Base-by-base conservation (phyloP, 345 rosid species). In the Citrus trifoliata region DNA sequence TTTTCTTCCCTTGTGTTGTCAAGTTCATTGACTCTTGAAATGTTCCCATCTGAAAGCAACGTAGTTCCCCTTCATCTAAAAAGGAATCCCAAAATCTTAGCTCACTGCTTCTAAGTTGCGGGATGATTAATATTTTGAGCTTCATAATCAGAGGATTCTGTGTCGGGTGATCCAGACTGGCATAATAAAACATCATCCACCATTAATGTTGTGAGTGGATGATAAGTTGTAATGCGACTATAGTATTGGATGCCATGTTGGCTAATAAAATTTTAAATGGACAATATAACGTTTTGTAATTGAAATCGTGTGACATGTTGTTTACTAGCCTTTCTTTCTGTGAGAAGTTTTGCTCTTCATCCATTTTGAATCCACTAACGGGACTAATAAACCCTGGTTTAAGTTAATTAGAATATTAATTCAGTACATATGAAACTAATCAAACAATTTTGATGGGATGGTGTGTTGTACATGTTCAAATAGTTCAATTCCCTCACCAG, bases 1-100 rank as follows among this genome's bases (percentile, higher is more conserved):
- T 60, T 64, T 51, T 60, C 53, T 3, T 30, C 28, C 37, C 21
- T 75, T 61, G 86, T 74, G 64, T 80, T 79, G 77, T 83, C 85
- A 71, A 53, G 38, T 65, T 71, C 76, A 70, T 82, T 73, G 84
- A 81, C 85, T 71, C 62, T 28, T 28, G 18, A 74, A 51, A 53
- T 61, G 76, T 74, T 78, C 81, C 73, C n/a, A 56, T 62, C 64
- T 55, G 60, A 70, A 80, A 58, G 10, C 10, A 35, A 58, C 46
- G 71, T 25, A 66, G 67, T 24, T 75, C 78, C 58, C 32, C 70
- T 64, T 69, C 38, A 74, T 32, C 68, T 74, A 38, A 37, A 18
- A 70, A 40, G 46, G 69, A 74, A 74, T 61, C 35, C 38, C 55
- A 61, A 74, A 61, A 7, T 74, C 38, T 40, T 55, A 62, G 24